phyloP scores from a whole-genome alignment of 805 yeast genomes.

The Metschnikowia kunwiensis region DNA sequence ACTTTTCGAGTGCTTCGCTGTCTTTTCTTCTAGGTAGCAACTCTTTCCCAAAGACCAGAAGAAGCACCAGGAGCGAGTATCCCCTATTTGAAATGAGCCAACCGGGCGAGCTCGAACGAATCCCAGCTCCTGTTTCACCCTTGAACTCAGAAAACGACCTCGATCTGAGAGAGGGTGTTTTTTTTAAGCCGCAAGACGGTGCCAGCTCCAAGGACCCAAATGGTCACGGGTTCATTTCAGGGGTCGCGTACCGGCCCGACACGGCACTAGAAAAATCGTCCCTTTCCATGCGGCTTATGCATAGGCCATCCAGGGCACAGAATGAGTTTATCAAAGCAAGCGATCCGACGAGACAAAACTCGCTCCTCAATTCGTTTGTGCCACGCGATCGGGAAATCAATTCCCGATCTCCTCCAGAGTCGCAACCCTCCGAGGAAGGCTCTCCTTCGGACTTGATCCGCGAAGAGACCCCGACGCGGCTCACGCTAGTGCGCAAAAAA shows the following conservation, averaged over 20 bases:
- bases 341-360: conserved; percentile 27
- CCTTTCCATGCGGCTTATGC: conserved; percentile 35
- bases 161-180: too few species aligned
- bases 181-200: too few species aligned
- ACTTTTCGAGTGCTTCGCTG: too few species aligned
- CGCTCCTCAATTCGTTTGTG: conserved; percentile 22
- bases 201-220: too few species aligned
- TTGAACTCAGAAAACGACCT: too few species aligned
- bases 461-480: background rate
- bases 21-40: too few species aligned
- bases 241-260: conserved; percentile 1
- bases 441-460: background rate
- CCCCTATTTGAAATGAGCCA: too few species aligned
- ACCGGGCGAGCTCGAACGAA: too few species aligned
- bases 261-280: conserved; percentile 17
- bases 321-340: conserved; percentile 30
- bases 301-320: conserved; percentile 36
- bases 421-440: background rate
- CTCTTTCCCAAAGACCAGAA: too few species aligned
- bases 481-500: conserved; percentile 64
- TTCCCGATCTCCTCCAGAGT: background rate
- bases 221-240: background rate
- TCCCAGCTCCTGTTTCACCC: too few species aligned
- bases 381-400: background rate
- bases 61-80: too few species aligned